phyloP scores from a whole-genome alignment of 2,329 filamentous ascomycete genomes.

The Gnomoniopsis smithogilvyi region DNA sequence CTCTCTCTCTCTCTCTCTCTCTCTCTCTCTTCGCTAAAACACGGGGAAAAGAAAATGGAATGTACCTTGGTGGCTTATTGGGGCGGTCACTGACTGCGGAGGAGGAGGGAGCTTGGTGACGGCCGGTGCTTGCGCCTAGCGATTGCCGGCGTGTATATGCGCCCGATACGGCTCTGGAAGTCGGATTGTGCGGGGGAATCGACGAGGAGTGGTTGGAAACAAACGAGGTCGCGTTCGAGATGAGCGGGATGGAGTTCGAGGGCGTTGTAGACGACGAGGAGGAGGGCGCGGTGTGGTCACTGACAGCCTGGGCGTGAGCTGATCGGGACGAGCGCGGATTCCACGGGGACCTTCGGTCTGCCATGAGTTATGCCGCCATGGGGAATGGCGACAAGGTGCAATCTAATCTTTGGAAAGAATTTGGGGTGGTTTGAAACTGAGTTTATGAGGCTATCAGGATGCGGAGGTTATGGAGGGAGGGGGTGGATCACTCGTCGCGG shows the following conservation, averaged over 20 bases:
- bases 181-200: neutral
- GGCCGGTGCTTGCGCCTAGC: neutral
- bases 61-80: constrained; percentile 4
- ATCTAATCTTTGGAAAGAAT: neutral
- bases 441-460: neutral
- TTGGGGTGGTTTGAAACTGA: neutral
- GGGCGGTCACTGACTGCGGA: neutral
- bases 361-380: constrained; percentile 65
- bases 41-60: neutral
- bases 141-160: neutral
- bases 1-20: neutral
- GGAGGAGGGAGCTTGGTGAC: neutral
- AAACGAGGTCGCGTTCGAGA: constrained; percentile 7
- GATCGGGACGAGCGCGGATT: constrained; percentile 44
- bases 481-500: too few relatives aligned
- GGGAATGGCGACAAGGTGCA: constrained; percentile 37
- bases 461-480: neutral
- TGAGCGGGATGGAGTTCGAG: constrained; percentile 15
- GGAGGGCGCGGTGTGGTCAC: constrained; percentile 40
- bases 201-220: neutral
- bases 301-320: constrained; percentile 30
- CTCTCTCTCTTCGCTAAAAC: too few relatives aligned
- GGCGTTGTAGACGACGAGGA: constrained; percentile 22
- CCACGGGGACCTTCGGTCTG: constrained; percentile 55
- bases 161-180: neutral